phyloP scores from a whole-genome alignment of 2,329 filamentous ascomycete species.

The Epichloe sylvatica region DNA sequence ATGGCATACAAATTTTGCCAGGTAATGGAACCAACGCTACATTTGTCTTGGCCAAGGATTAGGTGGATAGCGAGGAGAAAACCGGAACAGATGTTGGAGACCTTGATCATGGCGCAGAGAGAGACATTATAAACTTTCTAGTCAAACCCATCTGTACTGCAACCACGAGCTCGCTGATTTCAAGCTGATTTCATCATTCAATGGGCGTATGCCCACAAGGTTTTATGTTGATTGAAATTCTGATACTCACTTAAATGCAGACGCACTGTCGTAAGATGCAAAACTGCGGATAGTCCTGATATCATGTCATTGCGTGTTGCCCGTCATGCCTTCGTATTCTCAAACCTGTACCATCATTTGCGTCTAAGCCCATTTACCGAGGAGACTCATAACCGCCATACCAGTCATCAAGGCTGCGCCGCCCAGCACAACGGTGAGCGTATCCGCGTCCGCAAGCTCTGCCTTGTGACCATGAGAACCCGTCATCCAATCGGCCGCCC shows the following conservation, averaged over 20 bases:
- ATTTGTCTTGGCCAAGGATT: not conserved
- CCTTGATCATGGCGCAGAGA: not conserved
- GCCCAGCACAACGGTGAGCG: constrained; percentile 34
- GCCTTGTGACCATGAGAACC: constrained; percentile 25
- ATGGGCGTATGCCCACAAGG: not conserved
- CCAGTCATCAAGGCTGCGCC: constrained; percentile 43
- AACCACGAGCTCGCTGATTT: not conserved
- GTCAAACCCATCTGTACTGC: not conserved
- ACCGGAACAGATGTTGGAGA: not conserved
- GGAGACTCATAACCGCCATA: constrained; percentile 54
- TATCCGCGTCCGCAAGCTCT: constrained; percentile 39
- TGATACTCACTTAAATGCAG: not conserved
- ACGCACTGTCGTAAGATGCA: not conserved
- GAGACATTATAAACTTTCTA: not conserved
- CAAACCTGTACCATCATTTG: not conserved
- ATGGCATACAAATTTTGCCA: constrained; percentile 22
- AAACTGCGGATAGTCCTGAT: not conserved
- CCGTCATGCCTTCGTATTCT: not conserved
- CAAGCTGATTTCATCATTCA: not conserved
- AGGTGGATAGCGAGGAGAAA: not conserved
- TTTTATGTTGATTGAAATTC: not conserved
- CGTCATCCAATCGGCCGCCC: constrained; percentile 57
- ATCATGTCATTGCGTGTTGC: not conserved
- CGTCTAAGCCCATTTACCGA: constrained; percentile 59
- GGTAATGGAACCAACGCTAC: constrained; percentile 17